Percentiles rank a stretch among this genome's conserved stretches.
Evolutionary conservation across 2,329 filamentous ascomycete genomes (phyloP).

Genomic region (Lasiodiplodia sp.): DNA sequence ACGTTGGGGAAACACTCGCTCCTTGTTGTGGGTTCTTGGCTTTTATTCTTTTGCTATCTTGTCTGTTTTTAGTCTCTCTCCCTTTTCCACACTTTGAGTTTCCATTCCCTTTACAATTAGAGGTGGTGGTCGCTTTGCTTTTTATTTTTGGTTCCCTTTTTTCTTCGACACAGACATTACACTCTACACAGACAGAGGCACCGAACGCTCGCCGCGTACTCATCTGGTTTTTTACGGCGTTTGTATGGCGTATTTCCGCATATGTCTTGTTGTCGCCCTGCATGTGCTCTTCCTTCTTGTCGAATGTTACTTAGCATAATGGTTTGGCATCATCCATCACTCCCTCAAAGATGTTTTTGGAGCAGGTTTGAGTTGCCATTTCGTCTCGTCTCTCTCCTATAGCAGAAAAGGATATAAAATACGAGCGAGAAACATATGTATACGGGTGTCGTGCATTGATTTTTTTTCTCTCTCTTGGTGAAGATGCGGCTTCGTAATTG

Average conservation of each 20-base stretch:
- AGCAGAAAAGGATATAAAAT: background rate
- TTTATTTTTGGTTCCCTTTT: background rate
- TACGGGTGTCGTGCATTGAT: background rate
- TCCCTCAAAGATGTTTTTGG: background rate
- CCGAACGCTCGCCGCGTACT: slow-evolving; percentile 1
- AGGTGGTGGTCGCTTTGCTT: background rate
- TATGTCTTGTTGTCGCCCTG: background rate
- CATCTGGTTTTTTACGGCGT: background rate
- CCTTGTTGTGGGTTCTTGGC: background rate
- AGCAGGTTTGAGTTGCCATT: background rate
- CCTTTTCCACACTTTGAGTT: background rate
- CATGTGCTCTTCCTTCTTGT: background rate
- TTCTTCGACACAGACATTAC: background rate
- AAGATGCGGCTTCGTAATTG: background rate
- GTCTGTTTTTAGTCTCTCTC: background rate
- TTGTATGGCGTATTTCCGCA: background rate
- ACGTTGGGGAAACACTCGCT: slow-evolving; percentile 16
- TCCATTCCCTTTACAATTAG: background rate
- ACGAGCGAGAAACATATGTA: background rate
- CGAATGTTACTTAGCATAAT: background rate
- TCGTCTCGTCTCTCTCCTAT: background rate
- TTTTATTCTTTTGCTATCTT: background rate
- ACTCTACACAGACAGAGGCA: background rate
- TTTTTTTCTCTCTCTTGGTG: background rate
- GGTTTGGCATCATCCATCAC: background rate